Evolutionary conservation across 2,329 filamentous ascomycete genomes (phyloP).

Genomic region (Clonostachys rhizophaga): DNA sequence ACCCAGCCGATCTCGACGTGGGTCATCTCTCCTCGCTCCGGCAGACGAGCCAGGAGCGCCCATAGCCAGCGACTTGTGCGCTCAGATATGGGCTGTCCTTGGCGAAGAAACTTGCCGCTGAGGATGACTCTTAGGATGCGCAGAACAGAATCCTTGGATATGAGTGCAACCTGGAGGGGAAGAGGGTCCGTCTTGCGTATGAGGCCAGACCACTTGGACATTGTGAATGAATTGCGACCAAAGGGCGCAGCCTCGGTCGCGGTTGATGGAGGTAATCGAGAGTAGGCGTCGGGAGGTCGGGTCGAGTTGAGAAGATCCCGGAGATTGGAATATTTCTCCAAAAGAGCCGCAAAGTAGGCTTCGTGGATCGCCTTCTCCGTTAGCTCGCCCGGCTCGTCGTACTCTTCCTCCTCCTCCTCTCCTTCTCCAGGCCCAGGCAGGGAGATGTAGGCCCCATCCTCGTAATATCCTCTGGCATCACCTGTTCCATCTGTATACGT

Average conservation of each 20-base stretch:
- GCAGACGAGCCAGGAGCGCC: slow-evolving; percentile 72
- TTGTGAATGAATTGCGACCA: slow-evolving; percentile 42
- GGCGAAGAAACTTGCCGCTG: slow-evolving; percentile 57
- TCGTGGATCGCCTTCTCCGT: slow-evolving; percentile 46
- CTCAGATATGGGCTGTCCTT: slow-evolving; percentile 53
- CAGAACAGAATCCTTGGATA: slow-evolving; percentile 64
- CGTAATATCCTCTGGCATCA: slow-evolving; percentile 62
- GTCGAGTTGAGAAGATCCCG: slow-evolving; percentile 54
- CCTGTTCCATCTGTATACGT: slow-evolving; percentile 44
- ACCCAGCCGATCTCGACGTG: slow-evolving; percentile 73
- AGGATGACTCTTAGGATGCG: slow-evolving; percentile 64
- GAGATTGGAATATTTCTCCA: slow-evolving; percentile 59
- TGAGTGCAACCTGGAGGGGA: slow-evolving; percentile 54
- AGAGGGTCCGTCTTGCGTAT: slow-evolving; percentile 50
- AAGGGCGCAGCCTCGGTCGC: slow-evolving; percentile 51
- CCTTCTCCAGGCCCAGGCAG: slow-evolving; percentile 32
- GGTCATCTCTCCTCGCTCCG: slow-evolving; percentile 69
- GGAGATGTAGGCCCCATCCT: slow-evolving; percentile 76
- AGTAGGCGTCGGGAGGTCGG: slow-evolving; percentile 47
- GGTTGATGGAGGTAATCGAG: slow-evolving; percentile 47
- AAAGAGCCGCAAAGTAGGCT: slow-evolving; percentile 64
- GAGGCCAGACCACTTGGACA: slow-evolving; percentile 45
- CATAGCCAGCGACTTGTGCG: slow-evolving; percentile 80
- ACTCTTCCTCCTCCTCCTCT: slow-evolving; percentile 17
- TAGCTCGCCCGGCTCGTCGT: slow-evolving; percentile 13